Evolutionary conservation across 257 asterid species (phyloP).

Genomic region (Lithospermum erythrorhizon): DNA sequence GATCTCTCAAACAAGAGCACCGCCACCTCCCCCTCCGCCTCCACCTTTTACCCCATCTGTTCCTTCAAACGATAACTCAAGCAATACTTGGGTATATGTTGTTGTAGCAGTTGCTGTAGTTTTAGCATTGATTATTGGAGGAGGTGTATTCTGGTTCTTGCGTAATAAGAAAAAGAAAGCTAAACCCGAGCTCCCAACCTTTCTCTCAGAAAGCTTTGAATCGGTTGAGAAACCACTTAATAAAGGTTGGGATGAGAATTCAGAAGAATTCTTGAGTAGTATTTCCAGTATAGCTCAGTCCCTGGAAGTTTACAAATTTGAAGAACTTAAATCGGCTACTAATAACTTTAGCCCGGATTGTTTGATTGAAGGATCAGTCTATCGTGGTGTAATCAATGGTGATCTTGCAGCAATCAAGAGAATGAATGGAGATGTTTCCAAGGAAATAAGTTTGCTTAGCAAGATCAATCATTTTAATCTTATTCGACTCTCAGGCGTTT

Average conservation of each 20-base stretch:
- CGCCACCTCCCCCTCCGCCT: conserved; percentile 47
- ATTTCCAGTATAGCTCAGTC: conserved; percentile 61
- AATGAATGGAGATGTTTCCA: conserved; percentile 71
- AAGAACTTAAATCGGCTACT: conserved; percentile 53
- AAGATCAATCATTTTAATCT: conserved; percentile 87
- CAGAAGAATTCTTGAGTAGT: conserved; percentile 41
- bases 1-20: conserved; percentile 32
- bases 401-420: conserved; percentile 85
- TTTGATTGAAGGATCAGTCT: conserved; percentile 59
- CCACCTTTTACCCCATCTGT: conserved; percentile 13
- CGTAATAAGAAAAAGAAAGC: conserved; percentile 20
- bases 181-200: conserved; percentile 18
- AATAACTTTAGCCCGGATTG: conserved; percentile 43
- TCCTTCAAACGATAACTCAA: conserved; percentile 27
- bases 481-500: conserved; percentile 70
- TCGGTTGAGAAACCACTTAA: conserved; percentile 32
- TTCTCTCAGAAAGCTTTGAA: conserved; percentile 24
- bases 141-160: conserved; percentile 14
- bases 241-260: conserved; percentile 25
- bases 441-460: conserved; percentile 58
- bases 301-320: conserved; percentile 48
- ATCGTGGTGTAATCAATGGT: conserved; percentile 63
- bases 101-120: conserved; percentile 53
- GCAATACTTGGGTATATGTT: conserved; percentile 50
- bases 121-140: conserved; percentile 17